Percentiles rank a stretch among this genome's conserved stretches.
phyloP scores from a whole-genome alignment of 2,329 filamentous ascomycete genomes.

The Didymellaceae sp. region DNA sequence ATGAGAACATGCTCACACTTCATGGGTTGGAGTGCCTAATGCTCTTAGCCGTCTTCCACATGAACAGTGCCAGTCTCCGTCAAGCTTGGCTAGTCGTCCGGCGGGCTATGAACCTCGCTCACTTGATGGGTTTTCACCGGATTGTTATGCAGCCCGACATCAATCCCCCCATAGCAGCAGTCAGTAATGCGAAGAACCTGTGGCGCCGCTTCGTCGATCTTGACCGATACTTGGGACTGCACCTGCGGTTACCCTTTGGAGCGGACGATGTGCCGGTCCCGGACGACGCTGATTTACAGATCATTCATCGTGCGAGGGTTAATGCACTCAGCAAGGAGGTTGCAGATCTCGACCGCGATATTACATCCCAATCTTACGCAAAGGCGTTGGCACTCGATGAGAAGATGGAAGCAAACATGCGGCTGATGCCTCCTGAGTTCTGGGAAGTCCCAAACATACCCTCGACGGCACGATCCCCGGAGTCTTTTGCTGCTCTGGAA shows the following conservation, averaged over 20 bases:
- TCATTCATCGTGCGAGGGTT: constrained; percentile 35
- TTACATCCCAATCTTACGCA: constrained; percentile 42
- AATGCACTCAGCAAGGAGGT: constrained; percentile 32
- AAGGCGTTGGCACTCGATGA: constrained; percentile 43
- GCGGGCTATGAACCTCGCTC: constrained; percentile 43
- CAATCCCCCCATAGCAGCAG: constrained; percentile 31
- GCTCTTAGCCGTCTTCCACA: constrained; percentile 39
- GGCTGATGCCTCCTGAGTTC: constrained; percentile 39
- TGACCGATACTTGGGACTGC: constrained; percentile 43
- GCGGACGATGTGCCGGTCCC: constrained; percentile 41
- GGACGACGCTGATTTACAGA: constrained; percentile 25
- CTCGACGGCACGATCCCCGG: constrained; percentile 39
- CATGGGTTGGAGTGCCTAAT: constrained; percentile 45
- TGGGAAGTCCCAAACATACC: constrained; percentile 48
- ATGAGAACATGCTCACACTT: constrained; percentile 44
- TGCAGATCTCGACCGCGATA: constrained; percentile 37
- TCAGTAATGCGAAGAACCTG: constrained; percentile 36
- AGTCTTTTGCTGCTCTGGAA: constrained; percentile 36
- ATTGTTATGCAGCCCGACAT: constrained; percentile 34
- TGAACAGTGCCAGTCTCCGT: constrained; percentile 40
- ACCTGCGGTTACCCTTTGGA: constrained; percentile 45
- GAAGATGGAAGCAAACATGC: constrained; percentile 40
- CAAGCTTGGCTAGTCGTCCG: constrained; percentile 45
- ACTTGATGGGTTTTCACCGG: constrained; percentile 48
- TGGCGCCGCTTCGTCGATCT: constrained; percentile 42